Evolutionary conservation across 2,329 filamentous ascomycete genomes (phyloP), one percentile per base, ranked within the genome.

Genomic region (Mycosphaerella sp.): DNA sequence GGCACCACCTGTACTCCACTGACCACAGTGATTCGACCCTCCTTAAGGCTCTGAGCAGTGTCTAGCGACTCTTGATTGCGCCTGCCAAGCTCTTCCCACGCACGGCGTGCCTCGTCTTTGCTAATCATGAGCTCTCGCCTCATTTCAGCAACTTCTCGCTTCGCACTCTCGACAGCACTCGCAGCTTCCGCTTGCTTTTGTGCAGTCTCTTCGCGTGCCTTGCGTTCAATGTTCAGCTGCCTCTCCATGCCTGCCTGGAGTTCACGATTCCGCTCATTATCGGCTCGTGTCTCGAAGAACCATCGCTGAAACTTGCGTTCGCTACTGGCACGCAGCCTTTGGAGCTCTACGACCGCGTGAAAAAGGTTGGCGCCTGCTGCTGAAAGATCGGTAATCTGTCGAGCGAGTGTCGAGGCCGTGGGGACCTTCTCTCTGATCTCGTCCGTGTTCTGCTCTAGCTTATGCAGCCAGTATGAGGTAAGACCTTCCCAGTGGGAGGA

Each of bases 401-500:
- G 85, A 9, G 90, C 89, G 66, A 97, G 82, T 67, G 96, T 91
- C 56, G 91, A 84, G 45, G 86, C 90, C 26, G 97, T 75, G 0
- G 92, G 88, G 2, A 69, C 62, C 62, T 95, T 88, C 10, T 84
- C 79, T 60, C 86, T 84, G 39, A 95, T 81, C 61, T 95, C 90
- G 51, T 90, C 85, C 29, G 87, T 86, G 67, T 95, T 95, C 68
- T 93, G 84, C 72, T 98, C 89, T 6, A 98, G 77, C 62, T 90
- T 85, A 45, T 89, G 86, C 60, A 98, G 93, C 92, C 93, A 98
- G 73, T 95, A 97, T 55, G 89, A 92, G 0, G 93, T 97, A 55
- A 98, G 78, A 4, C 93, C 93, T 70, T 98, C 93, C 93, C 93
- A 98, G 64, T 97, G 92, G 5, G 93, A 95, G 0, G 93, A 98